These are phyloP conservation scores for Fusarium euwallaceae DNA, from an alignment of 2,329 filamentous ascomycete species.

Conservation along the genomic window DNA sequence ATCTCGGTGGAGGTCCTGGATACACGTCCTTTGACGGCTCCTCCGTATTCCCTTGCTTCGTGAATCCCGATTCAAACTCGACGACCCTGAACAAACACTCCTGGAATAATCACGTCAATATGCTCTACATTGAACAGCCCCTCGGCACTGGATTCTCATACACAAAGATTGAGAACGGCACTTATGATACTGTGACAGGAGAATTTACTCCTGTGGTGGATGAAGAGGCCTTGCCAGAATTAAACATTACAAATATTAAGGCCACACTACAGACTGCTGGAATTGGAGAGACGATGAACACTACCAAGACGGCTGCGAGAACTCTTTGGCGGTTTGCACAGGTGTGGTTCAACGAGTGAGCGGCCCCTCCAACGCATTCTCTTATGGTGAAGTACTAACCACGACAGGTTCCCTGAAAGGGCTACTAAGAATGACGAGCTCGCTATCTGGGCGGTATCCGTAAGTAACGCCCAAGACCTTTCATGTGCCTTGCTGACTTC, in stretches of 20 bases:
- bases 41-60: conserved; percentile 65
- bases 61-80: conserved; percentile 61
- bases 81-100: conserved; percentile 69
- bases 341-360: conserved; percentile 61
- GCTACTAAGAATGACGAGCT: conserved; percentile 65
- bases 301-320: conserved; percentile 63
- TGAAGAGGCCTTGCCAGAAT: background rate
- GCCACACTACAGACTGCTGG: conserved; percentile 14
- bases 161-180: conserved; percentile 60
- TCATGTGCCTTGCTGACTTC: background rate
- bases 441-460: conserved; percentile 72
- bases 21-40: conserved; percentile 70
- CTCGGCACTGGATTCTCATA: conserved; percentile 75
- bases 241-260: conserved; percentile 22
- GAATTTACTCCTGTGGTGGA: conserved; percentile 17
- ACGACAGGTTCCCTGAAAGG: conserved; percentile 63
- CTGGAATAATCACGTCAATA: conserved; percentile 66
- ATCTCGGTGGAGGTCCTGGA: conserved; percentile 74
- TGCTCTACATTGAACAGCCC: conserved; percentile 68
- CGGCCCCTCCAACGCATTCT: background rate
- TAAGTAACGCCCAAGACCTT: background rate
- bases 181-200: conserved; percentile 61
- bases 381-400: background rate
- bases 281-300: conserved; percentile 52
- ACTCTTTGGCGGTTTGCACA: conserved; percentile 73